A percentile compares a stretch with the other conserved stretches of the same genome.
Evolutionary conservation across 129 eudicot species (phyloP).

Genomic region (Smallanthus sonchifolius): DNA sequence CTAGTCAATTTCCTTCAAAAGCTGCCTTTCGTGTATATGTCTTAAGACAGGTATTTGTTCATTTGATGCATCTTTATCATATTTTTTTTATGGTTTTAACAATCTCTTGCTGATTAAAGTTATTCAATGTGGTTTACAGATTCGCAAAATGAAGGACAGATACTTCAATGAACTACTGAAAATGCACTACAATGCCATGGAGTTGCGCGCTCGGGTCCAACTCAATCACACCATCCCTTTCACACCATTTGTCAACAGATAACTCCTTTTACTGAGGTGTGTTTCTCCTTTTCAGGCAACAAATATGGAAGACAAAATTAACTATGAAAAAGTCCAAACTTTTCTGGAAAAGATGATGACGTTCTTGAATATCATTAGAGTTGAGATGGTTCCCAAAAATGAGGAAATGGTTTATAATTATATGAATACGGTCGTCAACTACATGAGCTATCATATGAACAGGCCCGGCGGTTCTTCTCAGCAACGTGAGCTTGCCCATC

Average conservation of each 20-base stretch:
- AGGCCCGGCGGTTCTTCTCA: neutral
- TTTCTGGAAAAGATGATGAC: slow-evolving; percentile 18
- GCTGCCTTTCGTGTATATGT: slow-evolving; percentile 16
- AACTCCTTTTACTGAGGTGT: slow-evolving; percentile 1
- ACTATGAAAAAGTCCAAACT: neutral
- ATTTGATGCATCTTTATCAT: neutral
- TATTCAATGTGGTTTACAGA: slow-evolving; percentile 23
- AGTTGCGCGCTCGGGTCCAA: slow-evolving; percentile 13
- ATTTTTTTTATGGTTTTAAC: neutral
- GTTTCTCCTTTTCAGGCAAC: slow-evolving; percentile 22
- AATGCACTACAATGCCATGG: slow-evolving; percentile 1
- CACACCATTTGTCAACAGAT: neutral
- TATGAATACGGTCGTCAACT: slow-evolving; percentile 10
- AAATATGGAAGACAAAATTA: neutral
- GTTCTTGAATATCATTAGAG: slow-evolving; percentile 12
- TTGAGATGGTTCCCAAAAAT: neutral
- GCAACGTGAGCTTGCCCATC: neutral
- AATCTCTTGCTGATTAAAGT: neutral
- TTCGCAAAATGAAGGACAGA: neutral
- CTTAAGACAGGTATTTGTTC: slow-evolving; percentile 27
- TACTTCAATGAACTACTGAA: neutral
- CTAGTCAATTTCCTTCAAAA: neutral
- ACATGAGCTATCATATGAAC: neutral
- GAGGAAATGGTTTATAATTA: neutral
- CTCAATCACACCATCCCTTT: slow-evolving; percentile 8